Conservation (phyloP, 352 stramenopile genomes). For the Aphanomyces cochlioides region DNA sequence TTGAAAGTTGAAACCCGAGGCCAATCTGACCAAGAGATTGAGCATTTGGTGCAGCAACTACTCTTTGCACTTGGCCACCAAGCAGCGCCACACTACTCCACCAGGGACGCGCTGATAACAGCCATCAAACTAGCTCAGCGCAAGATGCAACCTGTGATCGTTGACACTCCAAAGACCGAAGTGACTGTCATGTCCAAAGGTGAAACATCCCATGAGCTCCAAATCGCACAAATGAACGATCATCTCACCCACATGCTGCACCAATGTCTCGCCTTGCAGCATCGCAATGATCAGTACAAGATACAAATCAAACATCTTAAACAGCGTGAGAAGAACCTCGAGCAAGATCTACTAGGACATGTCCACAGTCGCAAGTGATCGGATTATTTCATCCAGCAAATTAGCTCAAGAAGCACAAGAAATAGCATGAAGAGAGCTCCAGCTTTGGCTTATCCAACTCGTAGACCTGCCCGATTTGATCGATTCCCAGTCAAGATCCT, state of each 20-base stretch:
- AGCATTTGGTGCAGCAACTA: neutral
- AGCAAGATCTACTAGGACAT: conserved; percentile 14
- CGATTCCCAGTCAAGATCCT: too few species aligned
- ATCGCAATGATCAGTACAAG: conserved; percentile 62
- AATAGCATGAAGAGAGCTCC: too few species aligned
- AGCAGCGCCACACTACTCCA: neutral
- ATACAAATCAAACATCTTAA: neutral
- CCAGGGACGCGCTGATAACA: too few species aligned
- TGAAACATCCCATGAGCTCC: conserved; percentile 38
- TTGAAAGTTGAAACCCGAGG: neutral
- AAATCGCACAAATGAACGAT: conserved; percentile 81
- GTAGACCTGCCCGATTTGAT: too few species aligned
- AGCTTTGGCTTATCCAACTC: too few species aligned
- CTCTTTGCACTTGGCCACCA: neutral
- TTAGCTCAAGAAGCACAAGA: too few species aligned
- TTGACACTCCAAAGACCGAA: neutral
- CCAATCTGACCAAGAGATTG: conserved; percentile 17
- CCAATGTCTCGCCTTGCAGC: conserved; percentile 66
- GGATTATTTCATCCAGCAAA: too few species aligned
- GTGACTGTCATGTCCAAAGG: neutral
- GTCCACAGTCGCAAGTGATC: neutral
- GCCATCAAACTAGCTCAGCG: too few species aligned
- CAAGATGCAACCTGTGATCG: too few species aligned
- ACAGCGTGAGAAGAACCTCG: conserved; percentile 22
- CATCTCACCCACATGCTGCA: conserved; percentile 82